Conservation (phyloP, 345 rosid genomes). For the Moricandia moricandioides region DNA sequence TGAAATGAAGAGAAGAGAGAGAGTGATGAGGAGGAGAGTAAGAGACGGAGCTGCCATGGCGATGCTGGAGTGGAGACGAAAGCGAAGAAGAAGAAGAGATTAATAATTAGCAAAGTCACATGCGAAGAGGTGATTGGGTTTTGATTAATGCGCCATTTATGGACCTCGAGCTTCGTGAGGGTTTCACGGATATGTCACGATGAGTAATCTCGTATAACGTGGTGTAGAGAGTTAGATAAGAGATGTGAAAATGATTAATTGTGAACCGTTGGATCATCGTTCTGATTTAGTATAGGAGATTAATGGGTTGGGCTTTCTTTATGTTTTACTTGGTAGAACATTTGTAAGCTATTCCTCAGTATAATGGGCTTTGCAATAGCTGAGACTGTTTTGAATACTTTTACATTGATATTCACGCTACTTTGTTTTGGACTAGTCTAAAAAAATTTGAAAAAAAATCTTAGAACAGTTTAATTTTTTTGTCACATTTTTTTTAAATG, state of each 20-base stretch:
- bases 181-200: not conserved
- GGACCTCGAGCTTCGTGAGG: constrained; percentile 39
- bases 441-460: no score
- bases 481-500: no score
- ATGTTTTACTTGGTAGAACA: not conserved
- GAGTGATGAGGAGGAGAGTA: constrained; percentile 5
- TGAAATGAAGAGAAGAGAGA: constrained; percentile 27
- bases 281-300: not conserved
- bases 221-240: not conserved
- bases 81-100: not conserved
- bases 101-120: constrained; percentile 24
- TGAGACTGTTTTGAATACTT: not conserved
- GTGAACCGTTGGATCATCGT: constrained; percentile 25
- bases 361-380: not conserved
- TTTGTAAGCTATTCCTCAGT: not conserved
- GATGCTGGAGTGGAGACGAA: not conserved
- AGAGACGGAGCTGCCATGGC: constrained; percentile 22
- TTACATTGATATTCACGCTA: no score
- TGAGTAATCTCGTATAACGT: no score
- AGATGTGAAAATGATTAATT: constrained; percentile 6
- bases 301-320: constrained; percentile 21
- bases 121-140: constrained; percentile 40
- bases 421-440: no score
- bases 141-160: constrained; percentile 44
- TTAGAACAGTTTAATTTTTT: no score